Base-by-base conservation (phyloP, 2,329 filamentous ascomycete genomes). In the Aureobasidium pullulans region DNA sequence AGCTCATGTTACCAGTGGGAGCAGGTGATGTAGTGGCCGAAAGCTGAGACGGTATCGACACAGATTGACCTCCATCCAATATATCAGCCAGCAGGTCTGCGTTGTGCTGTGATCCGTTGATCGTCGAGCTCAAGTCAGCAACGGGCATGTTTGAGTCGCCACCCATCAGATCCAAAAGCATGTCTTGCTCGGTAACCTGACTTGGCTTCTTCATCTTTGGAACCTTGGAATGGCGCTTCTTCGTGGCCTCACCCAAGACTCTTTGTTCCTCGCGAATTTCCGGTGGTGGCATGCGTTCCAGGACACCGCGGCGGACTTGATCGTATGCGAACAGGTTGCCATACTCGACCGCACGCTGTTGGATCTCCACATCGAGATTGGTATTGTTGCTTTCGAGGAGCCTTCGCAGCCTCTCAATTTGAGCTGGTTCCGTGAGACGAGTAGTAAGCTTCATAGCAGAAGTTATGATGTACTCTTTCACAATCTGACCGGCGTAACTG, bases 281-380 rank as follows among this genome's bases (percentile, higher is more conserved):
- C 8, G 94, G 94, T 1, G 94, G 84, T 7, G 94, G 94, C 95
- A 99, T 99, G 73, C 94, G 95, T 75, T 99, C 94, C 10, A 99
- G 78, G 2, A 99, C 94, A 60, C 94, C 94, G 61, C 83, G 84
- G 58, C 93, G 86, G 60, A 99, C 89, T 62, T 90, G 81, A 66
- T 99, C 92, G 68, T 90, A 90, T 0, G 84, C 84, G 68, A 99
- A 97, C n/a, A 99, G 80, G 69, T 97, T 97, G 61, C 86, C 84
- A 68, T 97, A 99, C 72, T 99, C 94, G 19, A 96, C 92, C 5
- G 93, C 89, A 71, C 94, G 86, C 74, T 99, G 94, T 73, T 99
- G 95, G 28, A 97, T 88, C 72, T 99, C 94, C 29, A 97, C 87
- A 68, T 96, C 93, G 56, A 99, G 79, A 71, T 94, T 95, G 8